Conservation (phyloP, 805 yeast species). For the Starmerella floricola region DNA sequence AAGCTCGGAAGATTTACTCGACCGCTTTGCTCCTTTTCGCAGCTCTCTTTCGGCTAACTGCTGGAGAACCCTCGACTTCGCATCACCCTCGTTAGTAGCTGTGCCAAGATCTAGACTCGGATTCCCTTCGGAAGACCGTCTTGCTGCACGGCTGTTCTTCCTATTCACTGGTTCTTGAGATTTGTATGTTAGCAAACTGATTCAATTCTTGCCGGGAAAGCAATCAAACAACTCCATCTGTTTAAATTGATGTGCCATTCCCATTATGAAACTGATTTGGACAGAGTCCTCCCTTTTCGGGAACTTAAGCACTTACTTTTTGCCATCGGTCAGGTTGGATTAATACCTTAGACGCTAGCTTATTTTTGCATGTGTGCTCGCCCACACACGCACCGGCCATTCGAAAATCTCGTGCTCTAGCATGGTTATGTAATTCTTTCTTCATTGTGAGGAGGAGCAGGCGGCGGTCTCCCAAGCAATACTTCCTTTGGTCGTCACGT, state of each 20-base stretch:
- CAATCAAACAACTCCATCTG: too few relatives aligned
- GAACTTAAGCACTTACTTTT: conserved; percentile 7
- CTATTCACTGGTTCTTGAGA: conserved; percentile 10
- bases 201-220: too few relatives aligned
- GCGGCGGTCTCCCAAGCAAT: too few relatives aligned
- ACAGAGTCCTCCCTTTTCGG: too few relatives aligned
- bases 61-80: conserved; percentile 14
- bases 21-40: conserved; percentile 2
- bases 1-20: conserved; percentile 5
- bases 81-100: background rate
- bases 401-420: background rate
- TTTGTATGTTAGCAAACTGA: too few relatives aligned
- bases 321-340: too few relatives aligned
- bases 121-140: conserved; percentile 12
- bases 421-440: background rate
- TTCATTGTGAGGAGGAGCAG: background rate
- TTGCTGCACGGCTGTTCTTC: conserved; percentile 21
- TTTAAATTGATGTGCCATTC: too few relatives aligned
- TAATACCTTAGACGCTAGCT: too few relatives aligned
- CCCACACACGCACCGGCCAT: too few relatives aligned
- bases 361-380: too few relatives aligned
- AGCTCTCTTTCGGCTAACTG: conserved; percentile 17
- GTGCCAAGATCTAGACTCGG: conserved; percentile 6
- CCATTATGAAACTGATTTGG: too few relatives aligned
- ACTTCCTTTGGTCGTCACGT: too few relatives aligned